These are phyloP conservation scores for Pyracantha coccinea DNA, from an alignment of 331 rosid species.

Conservation along the genomic window DNA sequence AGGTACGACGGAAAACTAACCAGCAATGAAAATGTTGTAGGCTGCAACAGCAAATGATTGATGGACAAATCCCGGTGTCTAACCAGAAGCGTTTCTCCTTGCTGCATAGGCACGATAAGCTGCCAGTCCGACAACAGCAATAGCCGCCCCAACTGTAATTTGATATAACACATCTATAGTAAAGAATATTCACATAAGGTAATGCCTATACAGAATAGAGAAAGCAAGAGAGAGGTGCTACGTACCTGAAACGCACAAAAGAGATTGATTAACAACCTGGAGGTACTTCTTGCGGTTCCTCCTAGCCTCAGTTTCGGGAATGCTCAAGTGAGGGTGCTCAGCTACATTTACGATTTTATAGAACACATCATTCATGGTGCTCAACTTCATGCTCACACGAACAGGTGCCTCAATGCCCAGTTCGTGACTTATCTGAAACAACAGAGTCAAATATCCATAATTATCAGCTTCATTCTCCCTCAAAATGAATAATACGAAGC, in stretches of 20 bases:
- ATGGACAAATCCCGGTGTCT: conserved; percentile 9
- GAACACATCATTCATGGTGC: conserved; percentile 52
- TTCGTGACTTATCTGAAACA: conserved; percentile 60
- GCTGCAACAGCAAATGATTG: conserved; percentile 10
- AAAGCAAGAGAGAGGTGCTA: conserved; percentile 5
- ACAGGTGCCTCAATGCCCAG: conserved; percentile 86
- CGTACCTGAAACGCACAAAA: conserved; percentile 69
- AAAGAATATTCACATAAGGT: background rate
- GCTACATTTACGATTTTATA: conserved; percentile 58
- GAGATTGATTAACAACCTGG: conserved; percentile 61
- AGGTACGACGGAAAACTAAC: background rate
- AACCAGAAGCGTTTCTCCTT: conserved; percentile 52
- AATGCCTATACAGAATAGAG: background rate
- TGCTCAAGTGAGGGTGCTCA: conserved; percentile 71
- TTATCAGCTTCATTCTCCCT: background rate
- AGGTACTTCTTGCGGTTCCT: conserved; percentile 64
- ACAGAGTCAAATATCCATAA: background rate
- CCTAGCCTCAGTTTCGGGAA: conserved; percentile 90
- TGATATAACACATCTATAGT: conserved; percentile 13
- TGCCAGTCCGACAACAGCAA: conserved; percentile 66
- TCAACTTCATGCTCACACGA: conserved; percentile 65
- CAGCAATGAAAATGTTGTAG: conserved; percentile 2
- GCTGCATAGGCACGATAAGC: conserved; percentile 65
- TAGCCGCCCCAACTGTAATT: conserved; percentile 77
- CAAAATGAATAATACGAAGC: background rate